Evolutionary conservation across 345 rosid genomes (phyloP).

Genomic region (Erodium maritimum): DNA sequence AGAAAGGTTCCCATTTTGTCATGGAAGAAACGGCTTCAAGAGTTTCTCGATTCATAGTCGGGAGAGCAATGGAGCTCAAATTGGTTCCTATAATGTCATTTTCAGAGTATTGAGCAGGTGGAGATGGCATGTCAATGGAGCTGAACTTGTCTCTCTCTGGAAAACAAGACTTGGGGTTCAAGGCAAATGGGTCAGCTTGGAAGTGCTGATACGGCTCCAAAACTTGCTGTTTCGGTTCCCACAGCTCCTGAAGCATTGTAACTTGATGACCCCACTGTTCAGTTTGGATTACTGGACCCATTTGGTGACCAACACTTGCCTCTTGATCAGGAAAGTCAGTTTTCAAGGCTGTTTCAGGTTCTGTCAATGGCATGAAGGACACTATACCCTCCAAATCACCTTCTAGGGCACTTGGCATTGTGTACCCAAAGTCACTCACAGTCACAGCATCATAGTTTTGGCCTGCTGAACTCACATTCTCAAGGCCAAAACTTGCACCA

Average conservation of each 20-base stretch:
- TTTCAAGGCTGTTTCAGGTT: constrained; percentile 23
- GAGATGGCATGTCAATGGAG: too few species aligned
- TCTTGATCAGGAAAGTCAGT: constrained; percentile 14
- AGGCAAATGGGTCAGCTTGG: neutral
- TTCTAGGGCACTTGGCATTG: constrained; percentile 27
- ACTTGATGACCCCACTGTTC: neutral
- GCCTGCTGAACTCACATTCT: constrained; percentile 28
- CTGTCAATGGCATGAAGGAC: constrained; percentile 24
- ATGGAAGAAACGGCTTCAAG: neutral
- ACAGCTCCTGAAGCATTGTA: neutral
- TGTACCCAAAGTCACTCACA: constrained; percentile 7
- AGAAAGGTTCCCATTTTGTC: neutral
- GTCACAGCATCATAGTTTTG: constrained; percentile 17
- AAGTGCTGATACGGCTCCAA: neutral
- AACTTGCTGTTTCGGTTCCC: neutral
- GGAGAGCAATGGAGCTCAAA: neutral
- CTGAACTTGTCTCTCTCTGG: neutral
- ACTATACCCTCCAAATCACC: constrained; percentile 28
- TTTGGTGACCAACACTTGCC: neutral
- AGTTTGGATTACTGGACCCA: neutral
- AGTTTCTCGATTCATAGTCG: neutral
- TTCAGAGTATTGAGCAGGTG: too few species aligned
- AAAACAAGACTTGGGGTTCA: neutral
- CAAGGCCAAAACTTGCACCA: constrained; percentile 23
- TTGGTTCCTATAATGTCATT: neutral